Evolutionary conservation across 169 alveolate species (phyloP).

Genomic region (Babesia caballi): DNA sequence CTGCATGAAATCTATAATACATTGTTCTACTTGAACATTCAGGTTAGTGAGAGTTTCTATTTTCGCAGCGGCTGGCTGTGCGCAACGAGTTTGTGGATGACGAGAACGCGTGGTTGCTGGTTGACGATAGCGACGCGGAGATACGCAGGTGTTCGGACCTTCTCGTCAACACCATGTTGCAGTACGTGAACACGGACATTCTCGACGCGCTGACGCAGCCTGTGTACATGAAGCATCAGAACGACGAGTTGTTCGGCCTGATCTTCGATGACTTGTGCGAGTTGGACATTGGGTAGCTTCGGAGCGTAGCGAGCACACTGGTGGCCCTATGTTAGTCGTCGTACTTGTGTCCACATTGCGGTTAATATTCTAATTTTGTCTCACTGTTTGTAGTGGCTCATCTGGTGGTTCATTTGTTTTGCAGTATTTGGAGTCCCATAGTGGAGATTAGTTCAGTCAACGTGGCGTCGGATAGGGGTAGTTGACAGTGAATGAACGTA

Average conservation of each 20-base stretch:
- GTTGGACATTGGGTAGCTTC: not conserved
- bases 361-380: too few relatives aligned
- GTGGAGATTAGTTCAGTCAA: too few relatives aligned
- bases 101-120: constrained; percentile 44
- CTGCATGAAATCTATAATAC: too few relatives aligned
- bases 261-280: constrained; percentile 31
- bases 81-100: constrained; percentile 6
- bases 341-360: too few relatives aligned
- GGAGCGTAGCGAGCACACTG: not conserved
- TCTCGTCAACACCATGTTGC: constrained; percentile 24
- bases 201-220: constrained; percentile 61
- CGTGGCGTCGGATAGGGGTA: too few relatives aligned
- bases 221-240: constrained; percentile 20
- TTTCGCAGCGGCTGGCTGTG: constrained; percentile 33
- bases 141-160: constrained; percentile 32
- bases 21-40: too few relatives aligned
- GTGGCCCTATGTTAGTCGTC: too few relatives aligned
- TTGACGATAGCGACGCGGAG: constrained; percentile 44
- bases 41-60: too few relatives aligned
- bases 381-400: too few relatives aligned
- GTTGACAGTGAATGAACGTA: too few relatives aligned
- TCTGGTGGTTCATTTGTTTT: too few relatives aligned
- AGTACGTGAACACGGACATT: constrained; percentile 53
- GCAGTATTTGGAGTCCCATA: too few relatives aligned
- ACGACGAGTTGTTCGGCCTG: constrained; percentile 20